Evolutionary conservation across 306 rosid genomes (phyloP).

Genomic region (Vigna nakashimae): DNA sequence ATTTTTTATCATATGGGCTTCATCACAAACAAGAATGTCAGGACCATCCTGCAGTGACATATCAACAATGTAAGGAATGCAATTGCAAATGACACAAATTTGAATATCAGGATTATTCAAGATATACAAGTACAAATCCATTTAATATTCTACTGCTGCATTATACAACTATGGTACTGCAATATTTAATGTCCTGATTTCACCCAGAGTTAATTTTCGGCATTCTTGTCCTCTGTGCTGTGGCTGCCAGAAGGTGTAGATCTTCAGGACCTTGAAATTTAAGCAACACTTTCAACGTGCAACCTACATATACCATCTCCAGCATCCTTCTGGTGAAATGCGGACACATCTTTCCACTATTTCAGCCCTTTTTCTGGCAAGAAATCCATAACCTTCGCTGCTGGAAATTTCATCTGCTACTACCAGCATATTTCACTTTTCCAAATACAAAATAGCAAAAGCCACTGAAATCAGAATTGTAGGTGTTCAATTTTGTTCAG

Average conservation of each 20-base stretch:
- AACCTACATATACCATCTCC: too few species aligned
- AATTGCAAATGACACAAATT: constrained; percentile 26
- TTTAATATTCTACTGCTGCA: background rate
- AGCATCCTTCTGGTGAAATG: too few species aligned
- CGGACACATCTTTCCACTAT: too few species aligned
- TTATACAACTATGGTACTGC: background rate
- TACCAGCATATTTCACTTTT: background rate
- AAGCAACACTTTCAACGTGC: too few species aligned
- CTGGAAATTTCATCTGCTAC: background rate
- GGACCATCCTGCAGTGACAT: constrained; percentile 86
- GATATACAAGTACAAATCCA: constrained; percentile 29
- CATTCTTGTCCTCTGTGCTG: constrained; percentile 12
- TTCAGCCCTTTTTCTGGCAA: background rate
- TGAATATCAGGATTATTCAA: constrained; percentile 18
- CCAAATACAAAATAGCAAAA: too few species aligned
- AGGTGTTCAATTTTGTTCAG: background rate
- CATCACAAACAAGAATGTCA: constrained; percentile 97
- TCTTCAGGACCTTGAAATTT: too few species aligned
- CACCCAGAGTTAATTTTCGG: background rate
- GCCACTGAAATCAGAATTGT: background rate
- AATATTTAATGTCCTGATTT: constrained; percentile 7
- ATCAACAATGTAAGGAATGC: constrained; percentile 38
- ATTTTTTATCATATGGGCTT: constrained; percentile 96
- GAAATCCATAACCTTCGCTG: background rate
- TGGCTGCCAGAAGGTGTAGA: background rate